Evolutionary conservation across 495 filamentous ascomycete genomes (phyloP).

Genomic region (Clohesyomyces aquaticus): DNA sequence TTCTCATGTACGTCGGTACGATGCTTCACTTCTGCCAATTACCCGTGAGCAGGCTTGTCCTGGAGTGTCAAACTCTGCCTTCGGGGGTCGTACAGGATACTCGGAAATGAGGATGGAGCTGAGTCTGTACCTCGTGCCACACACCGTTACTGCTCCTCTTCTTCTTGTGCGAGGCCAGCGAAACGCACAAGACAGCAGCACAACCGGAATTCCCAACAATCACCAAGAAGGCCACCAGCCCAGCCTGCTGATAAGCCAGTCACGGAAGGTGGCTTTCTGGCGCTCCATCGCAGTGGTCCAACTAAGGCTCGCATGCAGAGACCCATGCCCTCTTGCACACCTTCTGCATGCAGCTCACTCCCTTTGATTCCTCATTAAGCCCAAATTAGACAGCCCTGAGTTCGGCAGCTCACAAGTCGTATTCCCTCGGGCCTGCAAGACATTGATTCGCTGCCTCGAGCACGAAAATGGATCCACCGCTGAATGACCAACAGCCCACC

Average conservation of each 20-base stretch:
- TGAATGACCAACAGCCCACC: too few relatives aligned
- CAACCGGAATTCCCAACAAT: neutral
- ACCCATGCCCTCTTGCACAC: neutral
- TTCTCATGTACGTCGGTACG: too few relatives aligned
- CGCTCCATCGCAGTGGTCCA: neutral
- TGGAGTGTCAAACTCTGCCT: too few relatives aligned
- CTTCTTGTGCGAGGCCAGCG: neutral
- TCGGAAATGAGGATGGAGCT: too few relatives aligned
- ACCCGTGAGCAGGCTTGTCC: neutral
- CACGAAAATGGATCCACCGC: too few relatives aligned
- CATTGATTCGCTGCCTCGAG: too few relatives aligned
- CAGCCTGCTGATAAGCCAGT: too few relatives aligned
- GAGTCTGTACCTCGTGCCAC: too few relatives aligned
- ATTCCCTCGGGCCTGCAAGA: too few relatives aligned
- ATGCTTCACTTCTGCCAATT: too few relatives aligned
- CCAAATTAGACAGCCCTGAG: neutral
- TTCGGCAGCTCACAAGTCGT: neutral
- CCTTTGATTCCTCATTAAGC: neutral
- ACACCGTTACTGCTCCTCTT: neutral
- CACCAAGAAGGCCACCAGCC: too few relatives aligned
- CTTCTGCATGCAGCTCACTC: neutral
- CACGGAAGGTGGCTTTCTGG: neutral
- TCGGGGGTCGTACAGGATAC: too few relatives aligned
- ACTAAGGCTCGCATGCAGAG: neutral
- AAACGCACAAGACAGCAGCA: neutral